These are phyloP conservation scores for Plasmodium billcollinsi DNA, from an alignment of 169 alveolate species.

Conservation along the genomic window DNA sequence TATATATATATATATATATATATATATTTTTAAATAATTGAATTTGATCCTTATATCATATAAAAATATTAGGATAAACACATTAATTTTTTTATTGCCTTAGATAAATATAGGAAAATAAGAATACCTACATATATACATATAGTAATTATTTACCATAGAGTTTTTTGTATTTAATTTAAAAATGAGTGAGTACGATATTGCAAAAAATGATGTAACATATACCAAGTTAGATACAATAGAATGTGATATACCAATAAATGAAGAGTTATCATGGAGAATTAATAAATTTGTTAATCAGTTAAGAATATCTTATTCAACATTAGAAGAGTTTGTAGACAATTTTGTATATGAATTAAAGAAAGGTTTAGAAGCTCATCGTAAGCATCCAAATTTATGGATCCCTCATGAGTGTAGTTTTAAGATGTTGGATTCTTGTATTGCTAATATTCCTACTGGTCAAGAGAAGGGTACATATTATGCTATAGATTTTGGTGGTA, in stretches of 20 bases:
- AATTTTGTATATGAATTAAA: slow-evolving; percentile 79
- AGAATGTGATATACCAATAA: slow-evolving; percentile 56
- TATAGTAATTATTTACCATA: not conserved
- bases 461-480: slow-evolving; percentile 90
- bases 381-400: slow-evolving; percentile 85
- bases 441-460: slow-evolving; percentile 89
- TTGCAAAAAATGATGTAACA: slow-evolving; percentile 27
- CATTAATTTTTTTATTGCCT: too few species aligned
- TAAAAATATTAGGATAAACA: too few species aligned
- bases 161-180: not conserved
- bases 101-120: too few species aligned
- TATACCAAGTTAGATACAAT: slow-evolving; percentile 54
- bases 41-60: too few species aligned
- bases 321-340: slow-evolving; percentile 72
- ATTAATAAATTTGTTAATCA: slow-evolving; percentile 60
- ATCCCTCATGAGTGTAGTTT: slow-evolving; percentile 86
- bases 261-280: slow-evolving; percentile 21
- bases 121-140: not conserved
- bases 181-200: slow-evolving; percentile 49
- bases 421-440: slow-evolving; percentile 91
- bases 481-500: slow-evolving; percentile 94
- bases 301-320: slow-evolving; percentile 33
- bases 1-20: too few species aligned
- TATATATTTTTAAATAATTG: too few species aligned
- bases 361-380: slow-evolving; percentile 85